phyloP scores from a whole-genome alignment of 768 basidiomycete species.

The Suillus brevipes region DNA sequence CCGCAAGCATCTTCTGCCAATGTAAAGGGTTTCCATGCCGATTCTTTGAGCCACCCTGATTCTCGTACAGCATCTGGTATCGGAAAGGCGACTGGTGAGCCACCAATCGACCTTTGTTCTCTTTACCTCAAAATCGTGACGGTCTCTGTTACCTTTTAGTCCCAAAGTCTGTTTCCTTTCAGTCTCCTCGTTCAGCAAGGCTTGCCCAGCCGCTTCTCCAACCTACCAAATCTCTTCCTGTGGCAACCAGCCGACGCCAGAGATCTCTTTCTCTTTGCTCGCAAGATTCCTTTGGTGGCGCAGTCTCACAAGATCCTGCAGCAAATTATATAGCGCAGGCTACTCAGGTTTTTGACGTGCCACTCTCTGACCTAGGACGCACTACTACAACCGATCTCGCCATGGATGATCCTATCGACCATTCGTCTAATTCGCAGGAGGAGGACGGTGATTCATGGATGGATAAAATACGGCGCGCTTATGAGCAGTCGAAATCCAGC shows the following conservation, averaged over 20 bases:
- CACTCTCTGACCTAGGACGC: constrained; percentile 55
- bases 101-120: constrained; percentile 21
- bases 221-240: constrained; percentile 24
- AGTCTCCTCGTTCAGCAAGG: constrained; percentile 28
- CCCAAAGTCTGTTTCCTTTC: constrained; percentile 37
- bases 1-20: constrained; percentile 29
- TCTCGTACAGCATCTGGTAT: constrained; percentile 29
- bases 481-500: constrained; percentile 14
- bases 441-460: constrained; percentile 10
- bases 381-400: constrained; percentile 27
- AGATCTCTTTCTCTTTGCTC: constrained; percentile 45
- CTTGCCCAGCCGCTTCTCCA: constrained; percentile 15
- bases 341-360: constrained; percentile 52
- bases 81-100: constrained; percentile 35
- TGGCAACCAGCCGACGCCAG: constrained; percentile 20
- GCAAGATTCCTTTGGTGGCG: constrained; percentile 64
- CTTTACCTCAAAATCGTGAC: constrained; percentile 24
- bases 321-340: constrained; percentile 45
- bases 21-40: constrained; percentile 25
- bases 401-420: background rate
- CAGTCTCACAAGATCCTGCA: constrained; percentile 48
- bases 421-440: constrained; percentile 3
- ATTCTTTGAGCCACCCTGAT: constrained; percentile 24
- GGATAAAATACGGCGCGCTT: constrained; percentile 2
- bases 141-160: constrained; percentile 21